Base-by-base conservation (phyloP, 2,329 filamentous ascomycete genomes). In the Talaromyces sp. region DNA sequence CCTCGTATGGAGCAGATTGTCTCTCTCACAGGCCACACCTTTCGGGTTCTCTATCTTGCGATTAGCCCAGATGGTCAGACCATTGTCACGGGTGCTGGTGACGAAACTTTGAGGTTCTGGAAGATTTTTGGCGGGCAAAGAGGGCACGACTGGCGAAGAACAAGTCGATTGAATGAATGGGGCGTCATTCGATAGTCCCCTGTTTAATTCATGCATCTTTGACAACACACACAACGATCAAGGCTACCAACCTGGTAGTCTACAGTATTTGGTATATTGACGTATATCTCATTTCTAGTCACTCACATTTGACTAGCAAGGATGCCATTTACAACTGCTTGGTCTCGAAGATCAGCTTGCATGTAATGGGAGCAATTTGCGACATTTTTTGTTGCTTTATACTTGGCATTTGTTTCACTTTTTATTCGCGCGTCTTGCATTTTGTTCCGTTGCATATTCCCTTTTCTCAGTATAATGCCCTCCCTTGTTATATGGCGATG, bases 1-100 rank as follows among this genome's bases (percentile, higher is more conserved):
- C 94, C 94, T 1, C 92, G 89, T 66, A 97, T 99, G 94, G 91
- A 91, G 54, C 94, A 97, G 73, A 92, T 99, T 9, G 93, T 91
- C 46, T 96, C 91, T 66, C 80, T 99, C 52, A 99, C 94, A 0
- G 94, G 94, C 0, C 94, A 99, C 74, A 99, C 94, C 1, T 97
- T 95, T 75, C 89, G 94, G 70, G 94, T 99, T 12, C 81, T 99
- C 3, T 99, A 97, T 73, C 82, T 99, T 57, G 92, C 92, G 32
- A 97, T 97, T 92, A 97, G 92, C 70, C 94, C 94, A 1, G 93
- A 97, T 70, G 94, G 94, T 19, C 86, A 92, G 67, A 90, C 91
- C 2, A 90, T 99, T 21, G 94, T 97, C 12, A 99, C 94, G 0
- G 94, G 94, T 26, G 94, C 94, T 3, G 94, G 94, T 17, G 94